Conservation (phyloP, 768 basidiomycete species). For the Rubroboletus pulcherrimus region DNA sequence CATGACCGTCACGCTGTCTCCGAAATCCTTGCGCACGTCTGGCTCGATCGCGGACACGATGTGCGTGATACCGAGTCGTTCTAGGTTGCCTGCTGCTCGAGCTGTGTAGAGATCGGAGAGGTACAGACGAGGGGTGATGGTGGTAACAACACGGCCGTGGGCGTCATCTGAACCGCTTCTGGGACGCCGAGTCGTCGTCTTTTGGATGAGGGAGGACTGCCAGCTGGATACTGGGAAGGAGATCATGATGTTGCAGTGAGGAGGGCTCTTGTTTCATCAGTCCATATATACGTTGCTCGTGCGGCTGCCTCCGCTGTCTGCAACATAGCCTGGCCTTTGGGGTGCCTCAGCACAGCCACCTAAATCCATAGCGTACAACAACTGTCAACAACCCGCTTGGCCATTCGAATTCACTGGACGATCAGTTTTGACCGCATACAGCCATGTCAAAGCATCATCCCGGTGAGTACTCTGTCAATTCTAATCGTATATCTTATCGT, state of each 20-base stretch:
- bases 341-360: slow-evolving; percentile 15
- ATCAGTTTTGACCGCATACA: slow-evolving; percentile 13
- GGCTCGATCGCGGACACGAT: slow-evolving; percentile 62
- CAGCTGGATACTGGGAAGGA: slow-evolving; percentile 31
- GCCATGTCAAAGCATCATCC: slow-evolving; percentile 90
- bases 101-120: slow-evolving; percentile 62
- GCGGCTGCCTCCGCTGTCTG: neutral
- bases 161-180: slow-evolving; percentile 4
- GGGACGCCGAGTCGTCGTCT: slow-evolving; percentile 12
- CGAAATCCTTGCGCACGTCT: slow-evolving; percentile 25
- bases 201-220: slow-evolving; percentile 27
- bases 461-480: slow-evolving; percentile 38
- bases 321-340: neutral
- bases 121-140: slow-evolving; percentile 50
- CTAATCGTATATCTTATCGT: neutral
- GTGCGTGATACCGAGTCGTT: slow-evolving; percentile 65
- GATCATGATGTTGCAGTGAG: slow-evolving; percentile 20
- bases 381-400: slow-evolving; percentile 8
- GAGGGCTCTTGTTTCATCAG: slow-evolving; percentile 6
- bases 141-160: slow-evolving; percentile 23
- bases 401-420: neutral
- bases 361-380: slow-evolving; percentile 1
- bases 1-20: slow-evolving; percentile 38
- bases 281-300: slow-evolving; percentile 3
- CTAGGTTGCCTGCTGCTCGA: slow-evolving; percentile 43